Conservation (phyloP, 306 rosid genomes). For the Quercus alba region DNA sequence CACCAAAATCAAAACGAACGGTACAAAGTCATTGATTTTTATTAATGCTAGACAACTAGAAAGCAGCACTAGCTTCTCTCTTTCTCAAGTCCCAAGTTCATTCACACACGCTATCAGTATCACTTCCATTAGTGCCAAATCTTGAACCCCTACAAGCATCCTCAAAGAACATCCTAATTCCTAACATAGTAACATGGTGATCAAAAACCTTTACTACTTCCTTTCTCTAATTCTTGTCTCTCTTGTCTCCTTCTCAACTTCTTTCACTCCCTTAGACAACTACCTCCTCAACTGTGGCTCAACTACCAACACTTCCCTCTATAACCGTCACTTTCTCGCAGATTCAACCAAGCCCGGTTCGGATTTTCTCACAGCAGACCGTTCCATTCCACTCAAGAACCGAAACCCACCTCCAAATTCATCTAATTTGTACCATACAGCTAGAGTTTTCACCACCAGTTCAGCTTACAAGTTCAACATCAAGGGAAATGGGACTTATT, state of each 20-base stretch:
- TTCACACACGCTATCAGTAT: too few relatives aligned
- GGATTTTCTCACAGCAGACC: conserved; percentile 39
- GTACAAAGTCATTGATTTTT: too few relatives aligned
- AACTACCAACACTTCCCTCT: conserved; percentile 44
- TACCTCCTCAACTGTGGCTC: conserved; percentile 86
- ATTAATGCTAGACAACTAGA: too few relatives aligned
- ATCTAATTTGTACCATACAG: conserved; percentile 52
- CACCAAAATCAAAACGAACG: too few relatives aligned
- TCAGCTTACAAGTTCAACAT: conserved; percentile 60
- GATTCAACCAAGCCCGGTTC: conserved; percentile 47
- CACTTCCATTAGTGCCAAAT: conserved; percentile 3
- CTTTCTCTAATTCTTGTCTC: conserved; percentile 22
- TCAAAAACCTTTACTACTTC: conserved; percentile 26
- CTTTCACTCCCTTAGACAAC: conserved; percentile 68
- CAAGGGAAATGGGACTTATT: conserved; percentile 66
- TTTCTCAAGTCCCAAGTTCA: neutral
- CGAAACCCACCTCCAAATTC: conserved; percentile 51
- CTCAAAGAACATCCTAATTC: conserved; percentile 8
- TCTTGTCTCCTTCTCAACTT: conserved; percentile 35
- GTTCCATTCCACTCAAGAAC: conserved; percentile 47
- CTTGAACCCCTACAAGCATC: conserved; percentile 2
- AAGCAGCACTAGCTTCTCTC: too few relatives aligned
- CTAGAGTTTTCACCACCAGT: conserved; percentile 64
- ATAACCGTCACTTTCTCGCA: conserved; percentile 49
- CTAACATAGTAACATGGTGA: conserved; percentile 39